Evolutionary conservation across 139 green algal species (phyloP), one percentile per base, ranked within the genome.

Genomic region (Picochlorum sp.): DNA sequence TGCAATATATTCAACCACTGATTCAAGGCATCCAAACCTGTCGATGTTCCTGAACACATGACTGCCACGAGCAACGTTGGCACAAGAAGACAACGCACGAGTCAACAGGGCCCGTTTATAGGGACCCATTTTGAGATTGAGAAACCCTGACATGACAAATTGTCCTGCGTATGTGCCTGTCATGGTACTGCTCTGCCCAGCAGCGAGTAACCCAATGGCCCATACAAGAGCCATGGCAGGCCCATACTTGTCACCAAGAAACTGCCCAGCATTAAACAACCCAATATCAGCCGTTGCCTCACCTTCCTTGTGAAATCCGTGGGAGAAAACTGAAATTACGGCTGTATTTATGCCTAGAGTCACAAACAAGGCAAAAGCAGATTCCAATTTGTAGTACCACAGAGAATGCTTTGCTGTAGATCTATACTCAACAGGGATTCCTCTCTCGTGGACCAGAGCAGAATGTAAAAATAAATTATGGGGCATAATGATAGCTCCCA

Each of bases 1-100:
- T 88, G 79, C 60, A 84, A 68, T n/a, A 84, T 75, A 63, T 86
- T 87, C 26, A 88, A 52, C 68, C 67, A 72, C 60, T 87, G 70
- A 47, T 82, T 86, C 20, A 89, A 61, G 3, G 23, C 41, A 65
- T 90, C 83, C 67, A 90, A 41, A 41, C 44, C n/a, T 18, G 72
- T 75, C 5, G 45, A 37, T 26, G 78, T 63, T 45, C 57, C 10
- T 24, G 26, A n/a, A 72, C 24, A 67, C 30, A 6, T 70, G 6
- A 73, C 28, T 0, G 79, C 76, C 3, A 87, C 72, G 14, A 80
- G 14, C 49, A 87, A 68, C 2, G 77, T 81, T 28, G 81, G 81
- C 13, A 47, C 69, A 11, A 87, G 59, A 44, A 79, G 72, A 14
- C n/a, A 83, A 70, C 1, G 20, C 54, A 2, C 81, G 59, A 7